Conservation (phyloP, 495 filamentous ascomycete genomes). For the Hyaloscypha hepaticicola region DNA sequence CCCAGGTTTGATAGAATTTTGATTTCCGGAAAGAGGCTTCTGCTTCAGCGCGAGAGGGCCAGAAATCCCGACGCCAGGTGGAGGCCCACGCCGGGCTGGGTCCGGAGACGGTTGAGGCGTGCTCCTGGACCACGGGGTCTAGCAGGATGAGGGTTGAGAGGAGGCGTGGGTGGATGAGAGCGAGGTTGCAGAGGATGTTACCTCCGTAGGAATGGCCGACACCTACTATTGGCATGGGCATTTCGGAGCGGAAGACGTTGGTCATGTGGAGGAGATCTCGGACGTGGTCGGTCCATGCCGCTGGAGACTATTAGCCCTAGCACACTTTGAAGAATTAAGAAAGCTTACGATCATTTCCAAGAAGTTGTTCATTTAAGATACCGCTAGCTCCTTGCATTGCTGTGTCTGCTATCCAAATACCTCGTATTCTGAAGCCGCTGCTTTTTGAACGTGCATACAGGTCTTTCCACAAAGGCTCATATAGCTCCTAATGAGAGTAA, state of each 20-base stretch:
- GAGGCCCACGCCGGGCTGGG: conserved; percentile 46
- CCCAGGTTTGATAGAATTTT: conserved; percentile 70
- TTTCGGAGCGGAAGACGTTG: conserved; percentile 77
- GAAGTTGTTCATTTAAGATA: conserved; percentile 66
- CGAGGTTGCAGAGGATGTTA: conserved; percentile 58
- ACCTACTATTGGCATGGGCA: conserved; percentile 87
- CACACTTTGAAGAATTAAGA: conserved; percentile 24
- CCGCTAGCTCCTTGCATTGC: conserved; percentile 74
- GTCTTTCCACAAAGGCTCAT: conserved; percentile 86
- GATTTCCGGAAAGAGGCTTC: conserved; percentile 53
- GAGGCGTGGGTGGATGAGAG: conserved; percentile 80
- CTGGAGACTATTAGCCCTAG: conserved; percentile 37
- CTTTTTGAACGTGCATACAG: conserved; percentile 53
- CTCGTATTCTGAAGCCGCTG: conserved; percentile 66
- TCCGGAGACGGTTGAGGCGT: conserved; percentile 30
- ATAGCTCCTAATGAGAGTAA: conserved; percentile 61
- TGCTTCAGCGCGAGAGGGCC: conserved; percentile 66
- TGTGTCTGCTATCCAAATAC: conserved; percentile 86
- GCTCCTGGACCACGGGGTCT: conserved; percentile 71
- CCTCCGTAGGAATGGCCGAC: conserved; percentile 91
- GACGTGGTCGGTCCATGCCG: conserved; percentile 79
- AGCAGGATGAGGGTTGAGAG: conserved; percentile 73
- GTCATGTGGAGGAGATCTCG: conserved; percentile 86
- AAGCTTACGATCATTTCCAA: conserved; percentile 77
- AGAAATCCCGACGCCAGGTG: conserved; percentile 66